Base-by-base conservation (phyloP, 495 filamentous ascomycete genomes). In the Hypoxylon fragiforme region DNA sequence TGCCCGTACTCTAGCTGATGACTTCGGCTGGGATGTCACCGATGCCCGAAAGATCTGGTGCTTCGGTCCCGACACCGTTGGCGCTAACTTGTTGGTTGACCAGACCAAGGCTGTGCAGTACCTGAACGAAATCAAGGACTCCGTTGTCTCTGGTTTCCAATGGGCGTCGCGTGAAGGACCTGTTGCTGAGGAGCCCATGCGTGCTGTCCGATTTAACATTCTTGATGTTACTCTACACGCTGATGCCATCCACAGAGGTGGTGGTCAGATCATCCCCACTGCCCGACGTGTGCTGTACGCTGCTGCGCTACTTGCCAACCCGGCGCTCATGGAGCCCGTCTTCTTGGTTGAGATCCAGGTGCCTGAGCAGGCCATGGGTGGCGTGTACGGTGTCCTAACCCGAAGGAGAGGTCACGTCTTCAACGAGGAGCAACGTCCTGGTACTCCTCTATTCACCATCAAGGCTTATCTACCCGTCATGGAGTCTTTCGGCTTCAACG, bases 31-130 rank as follows among this genome's bases (percentile, higher is more conserved):
- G 94, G 94, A 99, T 81, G 94, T 99, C 68, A 99, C 94, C 63
- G 94, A 99, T 78, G 94, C 94, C 73, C 90, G 94, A 79, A 99
- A 99, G 89, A 99, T 99, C 74, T 99, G 94, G 94, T 92, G 89
- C 73, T 99, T 99, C 81, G 94, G 94, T 76, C 94, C 94, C 63
- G 95, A 99, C 75, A 95, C 91, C 70, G 91, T 78, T 70, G 94
- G 94, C 75, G 89, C 94, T 85, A 99, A 99, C 81, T 77, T 99
- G 84, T 80, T 99, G 55, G 87, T 99, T 67, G 94, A 99, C 76
- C 94, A 97, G 85, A 96, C 92, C 80, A 98, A 98, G 89, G 94
- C 94, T 65, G 94, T 99, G 53, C 94, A 99, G 81, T 99, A 97
- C 85, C 82, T 99, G 51, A 92, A 92, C 81, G 94, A 99, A 88